phyloP scores from a whole-genome alignment of 495 filamentous ascomycete genomes.

The Penicillium maclennaniae region DNA sequence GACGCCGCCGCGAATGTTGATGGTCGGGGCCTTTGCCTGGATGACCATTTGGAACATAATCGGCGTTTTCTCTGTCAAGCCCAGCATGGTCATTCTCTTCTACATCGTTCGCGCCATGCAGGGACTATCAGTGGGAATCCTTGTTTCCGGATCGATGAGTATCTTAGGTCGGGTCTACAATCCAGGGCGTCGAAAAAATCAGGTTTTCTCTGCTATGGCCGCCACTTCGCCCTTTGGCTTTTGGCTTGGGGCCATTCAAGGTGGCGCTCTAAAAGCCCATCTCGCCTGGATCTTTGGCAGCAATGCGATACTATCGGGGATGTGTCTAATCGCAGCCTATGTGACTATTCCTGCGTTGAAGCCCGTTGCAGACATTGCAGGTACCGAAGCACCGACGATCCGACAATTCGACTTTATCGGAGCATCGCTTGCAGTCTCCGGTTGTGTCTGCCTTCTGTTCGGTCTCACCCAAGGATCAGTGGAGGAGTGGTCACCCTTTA shows the following conservation, averaged over 20 bases:
- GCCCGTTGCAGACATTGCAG: constrained; percentile 25
- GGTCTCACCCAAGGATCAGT: constrained; percentile 33
- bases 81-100: constrained; percentile 22
- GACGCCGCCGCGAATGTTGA: constrained; percentile 35
- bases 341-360: constrained; percentile 26
- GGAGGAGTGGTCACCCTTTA: constrained; percentile 28
- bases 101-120: constrained; percentile 35
- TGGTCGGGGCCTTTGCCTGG: constrained; percentile 45
- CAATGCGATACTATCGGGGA: constrained; percentile 26
- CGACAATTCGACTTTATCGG: constrained; percentile 32
- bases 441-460: constrained; percentile 32
- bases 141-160: constrained; percentile 32
- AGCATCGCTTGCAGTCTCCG: constrained; percentile 17
- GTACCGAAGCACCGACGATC: constrained; percentile 23
- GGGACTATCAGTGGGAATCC: constrained; percentile 28
- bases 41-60: constrained; percentile 42
- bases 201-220: constrained; percentile 32
- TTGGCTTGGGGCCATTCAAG: constrained; percentile 30
- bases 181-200: constrained; percentile 31
- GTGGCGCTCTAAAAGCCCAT: constrained; percentile 22
- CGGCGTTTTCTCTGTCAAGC: constrained; percentile 33
- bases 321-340: constrained; percentile 24
- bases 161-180: constrained; percentile 32
- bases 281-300: constrained; percentile 32
- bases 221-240: constrained; percentile 32